These are phyloP conservation scores for Sugiyamaella floridensis DNA, from an alignment of 805 yeast species.

Conservation along the genomic window DNA sequence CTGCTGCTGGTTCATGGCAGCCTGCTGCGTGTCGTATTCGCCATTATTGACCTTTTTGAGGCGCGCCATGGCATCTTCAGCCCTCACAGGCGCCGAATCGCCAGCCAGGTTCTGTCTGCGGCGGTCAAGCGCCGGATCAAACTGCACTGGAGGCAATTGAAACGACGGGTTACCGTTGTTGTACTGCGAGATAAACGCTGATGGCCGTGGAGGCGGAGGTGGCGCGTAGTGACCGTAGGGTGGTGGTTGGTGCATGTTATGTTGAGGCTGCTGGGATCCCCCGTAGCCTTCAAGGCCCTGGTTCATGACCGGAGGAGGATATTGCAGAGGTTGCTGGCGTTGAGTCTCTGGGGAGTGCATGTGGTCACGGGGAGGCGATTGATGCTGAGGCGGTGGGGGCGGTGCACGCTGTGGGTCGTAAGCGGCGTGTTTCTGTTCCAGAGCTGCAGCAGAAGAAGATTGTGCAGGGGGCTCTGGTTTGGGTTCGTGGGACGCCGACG, in stretches of 20 bases:
- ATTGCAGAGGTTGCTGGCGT: neutral
- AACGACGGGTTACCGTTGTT: conserved; percentile 12
- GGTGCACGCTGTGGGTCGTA: neutral
- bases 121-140: conserved; percentile 21
- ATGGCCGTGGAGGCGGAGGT: conserved; percentile 2
- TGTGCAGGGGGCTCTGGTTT: neutral
- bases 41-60: conserved; percentile 19
- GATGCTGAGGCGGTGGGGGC: neutral
- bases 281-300: neutral
- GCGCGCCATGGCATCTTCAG: conserved; percentile 33
- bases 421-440: neutral
- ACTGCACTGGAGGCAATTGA: conserved; percentile 26
- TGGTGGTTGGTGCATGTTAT: neutral
- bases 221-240: neutral
- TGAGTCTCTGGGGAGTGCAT: neutral
- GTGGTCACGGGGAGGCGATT: neutral
- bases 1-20: conserved; percentile 7
- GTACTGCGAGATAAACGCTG: conserved; percentile 11
- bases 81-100: conserved; percentile 25
- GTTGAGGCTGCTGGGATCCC: conserved; percentile 2
- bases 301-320: neutral
- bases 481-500: neutral
- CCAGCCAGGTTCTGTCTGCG: conserved; percentile 14
- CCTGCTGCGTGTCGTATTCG: neutral
- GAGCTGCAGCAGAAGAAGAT: neutral